A percentile compares a stretch with the other conserved stretches of the same genome.
These are phyloP conservation scores for Nosema muscidifuracis DNA, from an alignment of 371 early-diverging fungal genomes.

Conservation along the genomic window DNA sequence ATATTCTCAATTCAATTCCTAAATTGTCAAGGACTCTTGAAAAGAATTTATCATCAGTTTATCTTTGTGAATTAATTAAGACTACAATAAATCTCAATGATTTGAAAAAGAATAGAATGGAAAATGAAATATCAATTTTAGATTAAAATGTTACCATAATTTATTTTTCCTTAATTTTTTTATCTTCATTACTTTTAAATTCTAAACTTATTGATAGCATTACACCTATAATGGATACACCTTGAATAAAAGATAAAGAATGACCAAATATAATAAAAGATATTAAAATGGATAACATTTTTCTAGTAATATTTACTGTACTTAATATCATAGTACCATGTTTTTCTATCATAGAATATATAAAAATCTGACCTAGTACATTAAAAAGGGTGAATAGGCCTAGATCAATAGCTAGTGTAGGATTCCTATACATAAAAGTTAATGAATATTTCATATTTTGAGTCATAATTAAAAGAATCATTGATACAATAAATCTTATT, in stretches of 20 bases:
- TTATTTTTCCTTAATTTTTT: constrained; percentile 1
- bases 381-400: constrained; percentile 77
- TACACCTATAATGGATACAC: constrained; percentile 15
- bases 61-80: constrained; percentile 41
- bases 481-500: constrained; percentile 69
- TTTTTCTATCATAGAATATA: constrained; percentile 80
- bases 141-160: not conserved
- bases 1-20: constrained; percentile 56
- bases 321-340: constrained; percentile 81
- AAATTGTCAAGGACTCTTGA: constrained; percentile 6
- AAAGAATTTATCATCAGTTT: constrained; percentile 23
- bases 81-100: constrained; percentile 42
- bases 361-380: constrained; percentile 87
- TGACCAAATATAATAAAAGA: constrained; percentile 67
- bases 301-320: constrained; percentile 85
- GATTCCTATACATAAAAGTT: constrained; percentile 69
- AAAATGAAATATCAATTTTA: constrained; percentile 9
- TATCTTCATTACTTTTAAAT: not conserved
- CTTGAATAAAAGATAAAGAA: constrained; percentile 1
- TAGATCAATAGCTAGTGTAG: constrained; percentile 72
- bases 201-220: constrained; percentile 24
- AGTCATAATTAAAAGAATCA: constrained; percentile 62
- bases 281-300: constrained; percentile 82
- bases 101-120: constrained; percentile 30
- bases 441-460: constrained; percentile 70